These are phyloP conservation scores for Lentinula sp. DNA, from an alignment of 768 basidiomycete species.

Conservation along the genomic window DNA sequence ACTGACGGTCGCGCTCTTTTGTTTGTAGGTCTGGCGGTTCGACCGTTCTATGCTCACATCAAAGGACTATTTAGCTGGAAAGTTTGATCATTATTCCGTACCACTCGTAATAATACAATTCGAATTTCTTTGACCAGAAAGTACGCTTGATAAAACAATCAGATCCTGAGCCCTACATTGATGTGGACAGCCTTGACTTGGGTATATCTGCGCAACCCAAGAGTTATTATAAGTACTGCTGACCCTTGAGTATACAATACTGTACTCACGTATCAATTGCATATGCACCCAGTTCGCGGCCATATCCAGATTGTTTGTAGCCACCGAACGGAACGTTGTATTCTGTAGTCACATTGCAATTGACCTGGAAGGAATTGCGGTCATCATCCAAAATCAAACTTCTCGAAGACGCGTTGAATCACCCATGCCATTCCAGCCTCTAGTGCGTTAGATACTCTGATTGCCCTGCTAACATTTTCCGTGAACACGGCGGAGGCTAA, in stretches of 20 bases:
- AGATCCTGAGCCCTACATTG: conserved; percentile 34
- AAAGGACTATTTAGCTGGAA: too few relatives aligned
- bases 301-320: conserved; percentile 57
- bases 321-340: conserved; percentile 56
- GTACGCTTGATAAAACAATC: neutral
- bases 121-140: neutral
- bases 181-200: conserved; percentile 51
- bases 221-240: neutral
- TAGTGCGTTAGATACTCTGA: conserved; percentile 47
- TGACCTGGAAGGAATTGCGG: conserved; percentile 19
- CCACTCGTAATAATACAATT: neutral
- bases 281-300: conserved; percentile 55
- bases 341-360: conserved; percentile 30
- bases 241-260: neutral
- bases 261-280: conserved; percentile 35
- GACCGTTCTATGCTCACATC: too few relatives aligned
- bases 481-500: conserved; percentile 51
- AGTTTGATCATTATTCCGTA: too few relatives aligned
- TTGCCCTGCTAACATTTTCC: conserved; percentile 35
- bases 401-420: neutral
- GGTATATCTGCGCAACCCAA: conserved; percentile 28
- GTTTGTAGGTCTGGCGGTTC: too few relatives aligned
- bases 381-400: neutral
- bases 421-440: conserved; percentile 66
- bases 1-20: too few relatives aligned